Evolutionary conservation across 2,329 filamentous ascomycete species (phyloP), one percentile per base, ranked within the genome.

Genomic region (Arthrobotrys iridis): DNA sequence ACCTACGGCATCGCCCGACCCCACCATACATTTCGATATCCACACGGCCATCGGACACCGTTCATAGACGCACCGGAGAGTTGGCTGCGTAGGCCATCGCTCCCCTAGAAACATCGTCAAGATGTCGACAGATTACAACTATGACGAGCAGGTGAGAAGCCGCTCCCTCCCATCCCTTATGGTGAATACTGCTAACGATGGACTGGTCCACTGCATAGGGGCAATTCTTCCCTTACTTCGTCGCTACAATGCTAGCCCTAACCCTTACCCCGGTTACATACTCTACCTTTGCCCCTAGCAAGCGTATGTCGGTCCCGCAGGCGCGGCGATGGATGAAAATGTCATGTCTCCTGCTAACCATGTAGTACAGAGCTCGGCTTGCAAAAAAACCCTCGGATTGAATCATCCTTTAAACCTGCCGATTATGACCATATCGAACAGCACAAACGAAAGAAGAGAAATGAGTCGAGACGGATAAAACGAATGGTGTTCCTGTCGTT

Each of bases 181-280:
- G 76, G 79, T 41, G 28, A 24, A 8, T 10, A 15, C n/a, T 67
- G 52, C 55, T 59, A 37, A 63, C 67, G 48, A 65, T 77, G n/a
- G n/a, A 55, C 45, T 40, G 64, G 22, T 15, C 70, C 59, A 64
- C 55, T 20, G 11, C 58, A 40, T 75, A 95, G 88, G 93, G 93
- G 80, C 92, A 97, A 88, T 97, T 97, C 86, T 99, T 97, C 86
- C 95, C 96, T 79, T 97, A 96, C 88, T 99, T 99, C 86, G 90
- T 98, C 84, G 89, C 97, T 82, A 97, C 93, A 45, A 87, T 98
- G 80, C 89, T 91, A 77, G 89, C 90, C 81, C 88, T 99, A 79
- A 87, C 97, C 83, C 97, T 95, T 33, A 84, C 97, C 72, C 93
- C 94, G 77, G 87, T 96, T 80, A 96, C 94, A 80, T 97, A 96